Evolutionary conservation across 1,284 basidiomycete genomes (phyloP), one percentile per base, ranked within the genome.

Genomic region (Cryptococcus sp.): DNA sequence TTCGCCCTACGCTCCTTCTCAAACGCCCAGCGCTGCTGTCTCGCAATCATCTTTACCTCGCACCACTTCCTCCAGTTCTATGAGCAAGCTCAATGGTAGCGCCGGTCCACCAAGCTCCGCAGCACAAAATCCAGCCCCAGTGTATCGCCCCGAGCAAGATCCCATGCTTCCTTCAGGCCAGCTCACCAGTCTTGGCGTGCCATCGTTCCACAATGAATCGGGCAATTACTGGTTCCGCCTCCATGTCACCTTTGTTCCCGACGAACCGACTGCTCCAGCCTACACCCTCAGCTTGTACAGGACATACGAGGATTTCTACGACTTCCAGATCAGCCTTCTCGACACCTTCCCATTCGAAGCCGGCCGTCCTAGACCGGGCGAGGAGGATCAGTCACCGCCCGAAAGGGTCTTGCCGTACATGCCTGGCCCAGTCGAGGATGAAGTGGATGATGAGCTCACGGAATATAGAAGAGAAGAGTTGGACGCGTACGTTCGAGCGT

Each of bases 141-240:
- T 66, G 3, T 74, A 75, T 61, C 59, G 63, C 41, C 71, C 73
- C 20, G 69, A 74, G 23, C 62, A 70, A 37, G 72, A 75, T 57
- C 53, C 62, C 50, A 73, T 80, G 43, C 81, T 91, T 8, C 89
- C 88, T 8, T 85, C 87, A 25, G 94, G 95, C 43, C 85, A 94
- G 51, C 84, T 98, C 63, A 84, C 92, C 6, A 85, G 87, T 25
- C 91, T 93, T n/a, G 86, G 88, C 58, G 92, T 99, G 51, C 90
- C 93, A 57, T 94, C 93, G 13, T 98, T 96, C 82, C 96, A 99
- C 79, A 89, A 86, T 73, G 96, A 99, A 77, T 89, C 89, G 81
- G 88, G 92, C 16, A 90, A 95, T 69, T 98, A 93, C 78, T 98
- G 95, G 93, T 99, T 98, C 84, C 87, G 93, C 40, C 84, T 98